Percentiles rank a stretch among this genome's conserved stretches.
Evolutionary conservation across 768 basidiomycete genomes (phyloP).

Genomic region (Brasilioporus rufonigricans): DNA sequence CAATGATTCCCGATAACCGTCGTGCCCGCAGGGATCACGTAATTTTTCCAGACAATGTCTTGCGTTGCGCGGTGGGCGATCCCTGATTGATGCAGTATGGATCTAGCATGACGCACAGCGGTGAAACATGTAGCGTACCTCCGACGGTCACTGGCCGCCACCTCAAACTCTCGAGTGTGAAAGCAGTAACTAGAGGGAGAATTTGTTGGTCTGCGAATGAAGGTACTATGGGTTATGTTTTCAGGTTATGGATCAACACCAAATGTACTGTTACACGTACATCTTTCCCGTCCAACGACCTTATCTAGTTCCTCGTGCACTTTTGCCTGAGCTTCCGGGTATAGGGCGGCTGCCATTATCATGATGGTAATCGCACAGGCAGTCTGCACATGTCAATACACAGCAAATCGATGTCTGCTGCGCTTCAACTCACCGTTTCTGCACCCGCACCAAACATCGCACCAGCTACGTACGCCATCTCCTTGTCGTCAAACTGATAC

Average conservation of each 20-base stretch:
- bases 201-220: slow-evolving; percentile 1
- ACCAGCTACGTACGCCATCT: neutral
- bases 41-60: slow-evolving; percentile 6
- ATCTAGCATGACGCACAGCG: neutral
- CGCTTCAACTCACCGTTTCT: slow-evolving; percentile 3
- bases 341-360: slow-evolving; percentile 9
- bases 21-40: slow-evolving; percentile 5
- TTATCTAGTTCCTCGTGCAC: slow-evolving; percentile 7
- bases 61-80: slow-evolving; percentile 5
- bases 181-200: slow-evolving; percentile 6
- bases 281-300: slow-evolving; percentile 5
- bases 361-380: slow-evolving; percentile 3
- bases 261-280: slow-evolving; percentile 1
- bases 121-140: neutral
- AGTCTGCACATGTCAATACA: neutral
- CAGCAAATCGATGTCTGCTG: neutral
- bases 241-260: neutral
- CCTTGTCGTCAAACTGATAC: neutral
- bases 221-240: neutral
- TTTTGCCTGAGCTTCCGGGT: slow-evolving; percentile 1
- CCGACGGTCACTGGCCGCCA: slow-evolving; percentile 6
- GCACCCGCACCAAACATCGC: slow-evolving; percentile 9
- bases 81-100: neutral
- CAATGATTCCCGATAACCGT: slow-evolving; percentile 5
- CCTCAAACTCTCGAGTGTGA: neutral